Percentiles rank a stretch among this genome's conserved stretches.
These are phyloP conservation scores for Colletotrichum aenigma DNA, from an alignment of 2,329 filamentous ascomycete species.

Conservation along the genomic window DNA sequence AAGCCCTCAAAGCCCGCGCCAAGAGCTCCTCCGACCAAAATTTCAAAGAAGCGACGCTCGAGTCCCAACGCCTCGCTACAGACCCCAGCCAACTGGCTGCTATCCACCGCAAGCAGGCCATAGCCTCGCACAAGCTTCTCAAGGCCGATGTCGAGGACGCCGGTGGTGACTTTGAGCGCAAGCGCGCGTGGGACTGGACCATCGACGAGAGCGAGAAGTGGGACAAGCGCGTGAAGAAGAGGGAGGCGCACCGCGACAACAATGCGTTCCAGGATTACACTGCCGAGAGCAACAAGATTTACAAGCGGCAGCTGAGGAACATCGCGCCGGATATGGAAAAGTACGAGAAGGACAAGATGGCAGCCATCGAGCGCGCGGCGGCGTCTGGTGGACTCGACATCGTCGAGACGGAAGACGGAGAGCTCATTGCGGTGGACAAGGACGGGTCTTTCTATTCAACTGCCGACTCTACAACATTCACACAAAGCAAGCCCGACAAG, in stretches of 20 bases:
- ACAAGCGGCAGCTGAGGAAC: slow-evolving; percentile 86
- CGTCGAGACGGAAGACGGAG: slow-evolving; percentile 92
- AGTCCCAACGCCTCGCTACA: slow-evolving; percentile 78
- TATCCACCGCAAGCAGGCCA: slow-evolving; percentile 83
- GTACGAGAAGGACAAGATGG: slow-evolving; percentile 88
- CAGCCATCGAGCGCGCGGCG: slow-evolving; percentile 83
- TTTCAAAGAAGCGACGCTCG: slow-evolving; percentile 81
- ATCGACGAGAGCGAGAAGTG: slow-evolving; percentile 91
- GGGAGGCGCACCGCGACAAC: slow-evolving; percentile 78
- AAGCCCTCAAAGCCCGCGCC: slow-evolving; percentile 81
- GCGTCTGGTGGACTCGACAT: slow-evolving; percentile 86
- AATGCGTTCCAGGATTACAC: slow-evolving; percentile 90
- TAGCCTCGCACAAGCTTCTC: slow-evolving; percentile 89
- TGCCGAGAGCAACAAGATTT: slow-evolving; percentile 87
- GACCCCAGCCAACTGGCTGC: slow-evolving; percentile 79
- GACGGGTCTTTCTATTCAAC: slow-evolving; percentile 91
- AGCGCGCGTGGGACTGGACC: slow-evolving; percentile 99
- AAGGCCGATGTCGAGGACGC: slow-evolving; percentile 87
- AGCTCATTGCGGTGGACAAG: slow-evolving; percentile 91
- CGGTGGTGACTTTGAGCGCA: slow-evolving; percentile 94
- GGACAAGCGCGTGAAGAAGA: slow-evolving; percentile 91
- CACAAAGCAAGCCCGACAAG: slow-evolving; percentile 85
- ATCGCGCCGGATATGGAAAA: slow-evolving; percentile 77
- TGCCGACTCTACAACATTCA: slow-evolving; percentile 79
- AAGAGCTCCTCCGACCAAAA: slow-evolving; percentile 76